These are phyloP conservation scores for Metahyphopichia silvanorum DNA, from an alignment of 805 yeast genomes.

Conservation along the genomic window DNA sequence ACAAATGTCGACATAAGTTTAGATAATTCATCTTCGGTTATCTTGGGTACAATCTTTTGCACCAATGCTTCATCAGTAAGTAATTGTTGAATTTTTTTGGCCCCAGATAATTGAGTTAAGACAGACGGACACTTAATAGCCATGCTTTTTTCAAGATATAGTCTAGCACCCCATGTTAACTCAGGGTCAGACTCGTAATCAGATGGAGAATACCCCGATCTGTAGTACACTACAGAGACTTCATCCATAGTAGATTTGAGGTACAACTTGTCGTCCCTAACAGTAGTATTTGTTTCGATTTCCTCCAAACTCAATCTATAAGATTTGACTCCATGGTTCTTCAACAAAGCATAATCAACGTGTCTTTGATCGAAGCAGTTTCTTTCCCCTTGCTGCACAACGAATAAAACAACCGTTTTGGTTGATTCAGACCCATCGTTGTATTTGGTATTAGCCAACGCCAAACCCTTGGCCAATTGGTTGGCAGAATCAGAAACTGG, in stretches of 20 bases:
- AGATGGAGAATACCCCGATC: constrained; percentile 84
- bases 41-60: constrained; percentile 40
- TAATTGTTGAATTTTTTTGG: constrained; percentile 90
- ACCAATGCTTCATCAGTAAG: constrained; percentile 57
- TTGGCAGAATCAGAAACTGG: constrained; percentile 67
- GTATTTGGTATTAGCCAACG: constrained; percentile 62
- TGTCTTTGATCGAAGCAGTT: constrained; percentile 91
- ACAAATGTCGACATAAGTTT: constrained; percentile 67
- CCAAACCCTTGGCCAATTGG: constrained; percentile 66
- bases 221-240: constrained; percentile 82
- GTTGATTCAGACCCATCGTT: constrained; percentile 24
- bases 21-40: constrained; percentile 22
- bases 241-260: constrained; percentile 59
- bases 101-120: constrained; percentile 86
- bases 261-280: constrained; percentile 47
- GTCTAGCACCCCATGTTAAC: constrained; percentile 75
- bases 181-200: constrained; percentile 62
- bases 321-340: constrained; percentile 54
- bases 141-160: constrained; percentile 62
- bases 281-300: constrained; percentile 40
- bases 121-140: constrained; percentile 93
- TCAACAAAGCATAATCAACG: constrained; percentile 67
- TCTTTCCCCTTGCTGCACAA: constrained; percentile 82
- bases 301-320: constrained; percentile 67
- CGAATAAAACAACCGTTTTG: constrained; percentile 61